Percentiles rank a stretch among this genome's conserved stretches.
These are phyloP conservation scores for Penicillium expansum DNA, from an alignment of 2,329 filamentous ascomycete species.

Conservation along the genomic window DNA sequence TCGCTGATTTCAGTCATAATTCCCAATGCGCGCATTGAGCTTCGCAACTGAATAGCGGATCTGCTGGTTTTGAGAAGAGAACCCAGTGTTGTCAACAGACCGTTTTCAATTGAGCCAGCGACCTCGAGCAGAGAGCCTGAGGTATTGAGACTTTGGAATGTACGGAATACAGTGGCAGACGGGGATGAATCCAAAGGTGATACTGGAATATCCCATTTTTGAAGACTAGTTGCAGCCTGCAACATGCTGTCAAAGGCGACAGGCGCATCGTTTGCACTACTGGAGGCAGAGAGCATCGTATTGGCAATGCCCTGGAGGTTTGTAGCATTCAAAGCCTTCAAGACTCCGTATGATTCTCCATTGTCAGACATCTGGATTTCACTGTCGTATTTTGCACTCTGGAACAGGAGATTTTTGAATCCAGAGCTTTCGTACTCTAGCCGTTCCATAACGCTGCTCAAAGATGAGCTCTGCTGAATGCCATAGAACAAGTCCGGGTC, in stretches of 20 bases:
- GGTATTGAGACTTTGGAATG: slow-evolving; percentile 74
- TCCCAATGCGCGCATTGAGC: slow-evolving; percentile 64
- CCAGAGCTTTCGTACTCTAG: slow-evolving; percentile 89
- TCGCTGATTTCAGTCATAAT: slow-evolving; percentile 80
- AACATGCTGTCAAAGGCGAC: slow-evolving; percentile 70
- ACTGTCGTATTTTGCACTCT: slow-evolving; percentile 86
- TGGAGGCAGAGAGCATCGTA: slow-evolving; percentile 65
- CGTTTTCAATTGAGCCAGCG: slow-evolving; percentile 59
- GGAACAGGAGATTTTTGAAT: slow-evolving; percentile 81
- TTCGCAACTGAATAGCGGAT: slow-evolving; percentile 48
- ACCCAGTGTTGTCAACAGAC: slow-evolving; percentile 51
- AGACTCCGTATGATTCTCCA: slow-evolving; percentile 65
- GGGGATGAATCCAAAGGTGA: slow-evolving; percentile 62
- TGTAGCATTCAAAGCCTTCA: slow-evolving; percentile 74
- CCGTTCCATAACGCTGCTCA: slow-evolving; percentile 74
- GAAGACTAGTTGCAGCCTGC: slow-evolving; percentile 74
- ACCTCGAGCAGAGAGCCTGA: slow-evolving; percentile 58
- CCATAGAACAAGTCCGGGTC: slow-evolving; percentile 97
- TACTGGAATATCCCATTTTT: slow-evolving; percentile 86
- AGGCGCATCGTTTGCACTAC: slow-evolving; percentile 48
- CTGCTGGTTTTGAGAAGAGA: slow-evolving; percentile 36
- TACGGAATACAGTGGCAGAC: slow-evolving; percentile 70
- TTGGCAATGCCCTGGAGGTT: slow-evolving; percentile 84
- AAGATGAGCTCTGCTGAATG: slow-evolving; percentile 70
- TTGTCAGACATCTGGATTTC: slow-evolving; percentile 63